Evolutionary conservation across 768 basidiomycete species (phyloP).

Genomic region (Kwoniella sp.): DNA sequence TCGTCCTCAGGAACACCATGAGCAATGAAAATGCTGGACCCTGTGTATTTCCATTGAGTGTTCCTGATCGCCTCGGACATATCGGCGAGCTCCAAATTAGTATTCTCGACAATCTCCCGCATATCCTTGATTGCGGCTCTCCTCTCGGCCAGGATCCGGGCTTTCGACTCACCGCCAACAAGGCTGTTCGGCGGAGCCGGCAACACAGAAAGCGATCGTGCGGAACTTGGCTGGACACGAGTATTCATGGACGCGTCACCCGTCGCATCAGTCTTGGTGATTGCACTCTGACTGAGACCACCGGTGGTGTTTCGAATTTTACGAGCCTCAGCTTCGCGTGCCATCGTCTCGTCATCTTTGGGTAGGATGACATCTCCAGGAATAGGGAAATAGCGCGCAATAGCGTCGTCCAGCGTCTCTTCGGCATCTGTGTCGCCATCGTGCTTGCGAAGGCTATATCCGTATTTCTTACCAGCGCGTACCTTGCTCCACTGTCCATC

Average conservation of each 20-base stretch:
- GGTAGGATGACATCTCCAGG: constrained; percentile 5
- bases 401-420: constrained; percentile 8
- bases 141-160: neutral
- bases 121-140: neutral
- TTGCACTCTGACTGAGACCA: too few relatives aligned
- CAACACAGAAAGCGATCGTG: too few relatives aligned
- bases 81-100: neutral
- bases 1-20: neutral
- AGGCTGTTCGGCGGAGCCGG: too few relatives aligned
- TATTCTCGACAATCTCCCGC: neutral
- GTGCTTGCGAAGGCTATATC: constrained; percentile 1
- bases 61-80: neutral
- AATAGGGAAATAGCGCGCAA: constrained; percentile 9
- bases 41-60: constrained; percentile 2
- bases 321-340: neutral
- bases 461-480: constrained; percentile 8
- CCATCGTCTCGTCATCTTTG: neutral
- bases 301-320: neutral
- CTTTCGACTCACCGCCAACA: too few relatives aligned
- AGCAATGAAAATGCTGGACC: constrained; percentile 1
- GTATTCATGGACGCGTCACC: too few relatives aligned
- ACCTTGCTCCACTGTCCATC: neutral
- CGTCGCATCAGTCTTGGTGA: too few relatives aligned
- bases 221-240: too few relatives aligned
- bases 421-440: neutral